Percentiles rank a stretch among this genome's conserved stretches.
These are phyloP conservation scores for Phytophthora lateralis DNA, from an alignment of 352 stramenopile genomes.

Conservation along the genomic window DNA sequence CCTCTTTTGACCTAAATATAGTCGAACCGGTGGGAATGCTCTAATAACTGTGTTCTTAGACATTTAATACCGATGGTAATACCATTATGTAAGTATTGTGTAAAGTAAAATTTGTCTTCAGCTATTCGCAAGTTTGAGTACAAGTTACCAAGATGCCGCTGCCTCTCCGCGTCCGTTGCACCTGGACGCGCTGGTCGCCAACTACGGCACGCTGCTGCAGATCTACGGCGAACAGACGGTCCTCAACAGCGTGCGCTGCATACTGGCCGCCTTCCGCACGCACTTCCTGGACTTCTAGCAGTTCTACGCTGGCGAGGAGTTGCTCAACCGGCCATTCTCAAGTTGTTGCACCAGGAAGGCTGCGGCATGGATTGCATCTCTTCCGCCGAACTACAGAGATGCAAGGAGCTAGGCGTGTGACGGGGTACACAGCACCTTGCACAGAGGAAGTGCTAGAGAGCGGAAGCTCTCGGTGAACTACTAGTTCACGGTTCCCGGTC, in stretches of 20 bases:
- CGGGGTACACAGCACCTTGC: too few relatives aligned
- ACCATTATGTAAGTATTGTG: too few relatives aligned
- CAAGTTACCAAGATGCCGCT: too few relatives aligned
- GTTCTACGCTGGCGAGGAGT: constrained; percentile 90
- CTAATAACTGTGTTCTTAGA: too few relatives aligned
- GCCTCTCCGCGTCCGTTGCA: constrained; percentile 45
- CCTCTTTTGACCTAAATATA: too few relatives aligned
- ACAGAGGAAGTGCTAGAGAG: too few relatives aligned
- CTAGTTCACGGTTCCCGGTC: too few relatives aligned
- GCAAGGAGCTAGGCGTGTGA: constrained; percentile 74
- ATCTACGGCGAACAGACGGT: constrained; percentile 89
- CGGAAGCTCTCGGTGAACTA: too few relatives aligned
- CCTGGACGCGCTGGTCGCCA: constrained; percentile 72
- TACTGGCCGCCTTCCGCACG: constrained; percentile 73
- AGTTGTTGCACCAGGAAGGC: constrained; percentile 79
- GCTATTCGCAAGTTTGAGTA: too few relatives aligned
- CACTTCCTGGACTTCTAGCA: constrained; percentile 88
- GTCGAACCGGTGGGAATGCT: too few relatives aligned
- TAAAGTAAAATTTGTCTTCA: too few relatives aligned
- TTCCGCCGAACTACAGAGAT: constrained; percentile 80
- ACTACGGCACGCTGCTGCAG: constrained; percentile 88
- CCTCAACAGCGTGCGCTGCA: constrained; percentile 68
- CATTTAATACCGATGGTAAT: too few relatives aligned
- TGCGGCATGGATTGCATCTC: constrained; percentile 92
- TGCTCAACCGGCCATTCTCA: constrained; percentile 89